A percentile compares a stretch with the other conserved stretches of the same genome.
Conservation (phyloP, 2,329 filamentous ascomycete genomes). For the Clarireedia paspali region DNA sequence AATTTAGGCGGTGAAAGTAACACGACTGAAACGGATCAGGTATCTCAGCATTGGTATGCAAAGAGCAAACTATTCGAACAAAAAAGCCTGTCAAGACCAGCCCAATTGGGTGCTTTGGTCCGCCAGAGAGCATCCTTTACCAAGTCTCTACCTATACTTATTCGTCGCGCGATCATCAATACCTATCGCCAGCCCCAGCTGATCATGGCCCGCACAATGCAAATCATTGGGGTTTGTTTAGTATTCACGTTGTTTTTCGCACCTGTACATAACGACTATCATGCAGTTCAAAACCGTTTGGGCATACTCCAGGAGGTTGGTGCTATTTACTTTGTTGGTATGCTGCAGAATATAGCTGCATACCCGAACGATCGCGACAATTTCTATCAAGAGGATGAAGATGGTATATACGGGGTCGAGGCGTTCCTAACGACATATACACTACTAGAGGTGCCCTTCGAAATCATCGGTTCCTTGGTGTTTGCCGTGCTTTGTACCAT, state of each 20-base stretch:
- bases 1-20: too few species aligned
- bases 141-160: conserved; percentile 27
- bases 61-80: too few species aligned
- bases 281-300: conserved; percentile 2
- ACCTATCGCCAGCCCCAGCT: background rate
- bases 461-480: conserved; percentile 53
- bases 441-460: conserved; percentile 60
- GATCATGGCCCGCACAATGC: conserved; percentile 1
- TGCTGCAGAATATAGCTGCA: conserved; percentile 68
- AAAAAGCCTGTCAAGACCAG: background rate
- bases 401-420: conserved; percentile 59
- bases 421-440: conserved; percentile 66
- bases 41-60: too few species aligned
- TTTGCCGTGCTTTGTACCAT: conserved; percentile 56
- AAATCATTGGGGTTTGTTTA: background rate
- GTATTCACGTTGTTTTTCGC: conserved; percentile 1
- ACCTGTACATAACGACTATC: background rate
- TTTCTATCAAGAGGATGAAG: conserved; percentile 66
- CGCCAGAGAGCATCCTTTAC: background rate
- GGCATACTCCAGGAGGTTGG: background rate
- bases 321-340: conserved; percentile 41
- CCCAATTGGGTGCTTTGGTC: background rate
- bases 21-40: too few species aligned
- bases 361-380: conserved; percentile 64
- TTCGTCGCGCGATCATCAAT: background rate